Base-by-base conservation (phyloP, 495 filamentous ascomycete species). In the Tuber indicum region DNA sequence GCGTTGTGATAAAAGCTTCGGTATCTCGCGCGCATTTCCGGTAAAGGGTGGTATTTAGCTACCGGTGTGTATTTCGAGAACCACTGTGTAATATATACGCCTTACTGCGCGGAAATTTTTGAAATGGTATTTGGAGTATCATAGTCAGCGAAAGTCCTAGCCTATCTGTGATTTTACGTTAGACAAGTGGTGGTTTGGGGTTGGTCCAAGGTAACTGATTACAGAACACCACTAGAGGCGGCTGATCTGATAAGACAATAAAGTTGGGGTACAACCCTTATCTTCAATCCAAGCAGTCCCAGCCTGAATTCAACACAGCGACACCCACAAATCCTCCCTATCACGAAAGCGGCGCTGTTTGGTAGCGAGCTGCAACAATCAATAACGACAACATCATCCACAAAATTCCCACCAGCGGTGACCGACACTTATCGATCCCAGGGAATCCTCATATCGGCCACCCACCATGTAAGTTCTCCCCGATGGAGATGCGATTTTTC, bases 401-500 rank as follows among this genome's bases (percentile, higher is more conserved):
- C 73, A 19, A 73, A 49, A 73, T 44, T 49, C 75, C 73, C 71
- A 79, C 73, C 74, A 78, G 58, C 76, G 49, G 75, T 62, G 78
- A 66, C 74, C 77, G 75, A 77, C 71, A 52, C 70, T 75, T 75
- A 79, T 74, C 73, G 58, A 72, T 52, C 77, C 76, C 73, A 75
- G 42, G 77, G 47, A 78, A 74, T 78, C 76, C 62, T 49, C 36
- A 80, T 44, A 80, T 71, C 66, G 42, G 66, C 70, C 74, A 45
- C 74, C 77, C 78, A 80, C 73, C 78, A 80, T 80, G 78, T 80
- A 80, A 80, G 78, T 70, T 76, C 39, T 10, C 74, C 71, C 52
- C 70, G 75, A 71, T 66, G 26, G 58, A 36, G 36, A 45, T 66
- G 23, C 75, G 9, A 69, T 76, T 75, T 73, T 75, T 52, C 70